Percentiles rank a stretch among this genome's conserved stretches.
phyloP scores from a whole-genome alignment of 768 basidiomycete species.

The Neoboletus magnificus region DNA sequence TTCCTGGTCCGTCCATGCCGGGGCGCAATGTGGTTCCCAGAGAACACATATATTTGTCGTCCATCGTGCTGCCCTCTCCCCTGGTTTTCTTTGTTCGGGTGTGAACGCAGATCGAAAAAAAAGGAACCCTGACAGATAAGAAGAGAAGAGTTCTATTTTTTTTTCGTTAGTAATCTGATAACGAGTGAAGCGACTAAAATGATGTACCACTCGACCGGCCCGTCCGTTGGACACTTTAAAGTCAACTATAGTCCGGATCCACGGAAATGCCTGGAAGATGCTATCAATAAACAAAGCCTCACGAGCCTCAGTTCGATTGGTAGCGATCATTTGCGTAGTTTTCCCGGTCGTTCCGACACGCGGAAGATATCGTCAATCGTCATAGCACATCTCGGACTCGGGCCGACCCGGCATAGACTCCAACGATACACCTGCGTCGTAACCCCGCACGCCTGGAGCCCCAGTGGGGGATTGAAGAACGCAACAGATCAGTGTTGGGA shows the following conservation, averaged over 20 bases:
- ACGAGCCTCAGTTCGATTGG: background rate
- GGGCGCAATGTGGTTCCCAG: background rate
- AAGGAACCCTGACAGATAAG: background rate
- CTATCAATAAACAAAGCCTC: background rate
- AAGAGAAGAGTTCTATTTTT: too few species aligned
- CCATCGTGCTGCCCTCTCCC: too few species aligned
- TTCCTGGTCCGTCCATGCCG: background rate
- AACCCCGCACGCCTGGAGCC: background rate
- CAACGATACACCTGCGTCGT: background rate
- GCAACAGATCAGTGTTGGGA: background rate
- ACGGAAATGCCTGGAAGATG: background rate
- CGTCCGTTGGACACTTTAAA: background rate
- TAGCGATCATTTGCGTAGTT: background rate
- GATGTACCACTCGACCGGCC: background rate
- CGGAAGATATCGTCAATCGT: too few species aligned
- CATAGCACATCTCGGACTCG: too few species aligned
- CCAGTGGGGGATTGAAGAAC: background rate
- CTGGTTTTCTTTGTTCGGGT: too few species aligned
- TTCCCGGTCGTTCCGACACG: background rate
- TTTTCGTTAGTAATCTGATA: background rate
- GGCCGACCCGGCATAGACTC: background rate
- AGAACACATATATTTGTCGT: background rate
- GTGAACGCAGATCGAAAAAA: background rate
- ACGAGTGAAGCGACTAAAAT: background rate
- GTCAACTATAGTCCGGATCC: background rate